Evolutionary conservation across 2,329 filamentous ascomycete genomes (phyloP).

Genomic region (Colletotrichum paranaense): DNA sequence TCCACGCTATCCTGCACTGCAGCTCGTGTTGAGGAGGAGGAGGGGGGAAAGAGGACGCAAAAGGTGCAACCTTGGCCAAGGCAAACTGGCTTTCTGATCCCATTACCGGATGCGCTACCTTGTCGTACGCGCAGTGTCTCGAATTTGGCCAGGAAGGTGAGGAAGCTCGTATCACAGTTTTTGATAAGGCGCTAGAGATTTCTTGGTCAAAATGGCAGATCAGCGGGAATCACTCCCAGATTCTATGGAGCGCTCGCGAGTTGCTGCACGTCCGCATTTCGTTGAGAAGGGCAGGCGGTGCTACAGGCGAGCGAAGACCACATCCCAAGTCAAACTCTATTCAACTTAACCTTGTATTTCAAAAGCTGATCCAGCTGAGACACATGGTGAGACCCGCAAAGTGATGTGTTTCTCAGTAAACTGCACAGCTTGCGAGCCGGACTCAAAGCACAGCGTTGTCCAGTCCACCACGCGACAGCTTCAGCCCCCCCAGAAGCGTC

Average conservation of each 20-base stretch:
- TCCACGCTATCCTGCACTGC: constrained; percentile 5
- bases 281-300: background rate
- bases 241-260: background rate
- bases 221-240: background rate
- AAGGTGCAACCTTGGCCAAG: background rate
- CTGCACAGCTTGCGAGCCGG: background rate
- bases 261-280: background rate
- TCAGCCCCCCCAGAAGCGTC: background rate
- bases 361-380: background rate
- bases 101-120: background rate
- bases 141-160: background rate
- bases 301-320: background rate
- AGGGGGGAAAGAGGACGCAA: background rate
- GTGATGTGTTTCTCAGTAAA: background rate
- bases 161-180: background rate
- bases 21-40: constrained; percentile 15
- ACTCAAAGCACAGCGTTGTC: background rate
- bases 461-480: background rate
- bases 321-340: background rate
- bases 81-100: background rate
- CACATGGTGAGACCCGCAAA: background rate
- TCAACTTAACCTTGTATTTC: background rate
- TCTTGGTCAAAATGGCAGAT: background rate
- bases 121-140: background rate
- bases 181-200: background rate